phyloP scores from a whole-genome alignment of 768 basidiomycete genomes.

The Flagelloscypha sp. region DNA sequence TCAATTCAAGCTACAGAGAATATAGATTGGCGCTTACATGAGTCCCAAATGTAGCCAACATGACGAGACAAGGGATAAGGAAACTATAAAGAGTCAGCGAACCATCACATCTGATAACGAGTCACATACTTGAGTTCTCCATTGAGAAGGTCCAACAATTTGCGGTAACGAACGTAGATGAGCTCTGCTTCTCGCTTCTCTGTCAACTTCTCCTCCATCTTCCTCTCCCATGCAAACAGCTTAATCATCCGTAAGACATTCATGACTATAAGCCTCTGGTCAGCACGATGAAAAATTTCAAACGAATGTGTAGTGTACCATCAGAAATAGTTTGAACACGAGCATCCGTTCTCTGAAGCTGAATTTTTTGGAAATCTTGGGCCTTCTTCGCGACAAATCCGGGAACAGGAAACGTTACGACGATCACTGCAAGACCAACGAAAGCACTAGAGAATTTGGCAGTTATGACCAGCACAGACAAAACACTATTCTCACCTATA shows the following conservation, averaged over 20 bases:
- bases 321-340: conserved; percentile 57
- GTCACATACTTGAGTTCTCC: conserved; percentile 32
- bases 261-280: conserved; percentile 35
- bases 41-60: conserved; percentile 55
- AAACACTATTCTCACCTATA: conserved; percentile 29
- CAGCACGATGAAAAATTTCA: conserved; percentile 1
- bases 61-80: conserved; percentile 53
- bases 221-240: conserved; percentile 60
- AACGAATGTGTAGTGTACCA: conserved; percentile 30
- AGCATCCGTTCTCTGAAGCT: conserved; percentile 51
- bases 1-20: conserved; percentile 7
- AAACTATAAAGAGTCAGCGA: conserved; percentile 27
- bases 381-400: conserved; percentile 43
- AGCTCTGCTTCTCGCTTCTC: conserved; percentile 59
- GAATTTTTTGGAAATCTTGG: conserved; percentile 38
- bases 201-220: conserved; percentile 42
- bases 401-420: conserved; percentile 50
- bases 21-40: conserved; percentile 33
- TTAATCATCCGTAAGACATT: conserved; percentile 62
- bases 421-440: conserved; percentile 45
- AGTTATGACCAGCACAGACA: conserved; percentile 1
- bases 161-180: conserved; percentile 40
- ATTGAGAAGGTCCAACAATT: conserved; percentile 41
- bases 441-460: conserved; percentile 32
- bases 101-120: not conserved